Percentiles rank a stretch among this genome's conserved stretches.
phyloP scores from a whole-genome alignment of 2,329 filamentous ascomycete species.

The Epichloe aotearoae region DNA sequence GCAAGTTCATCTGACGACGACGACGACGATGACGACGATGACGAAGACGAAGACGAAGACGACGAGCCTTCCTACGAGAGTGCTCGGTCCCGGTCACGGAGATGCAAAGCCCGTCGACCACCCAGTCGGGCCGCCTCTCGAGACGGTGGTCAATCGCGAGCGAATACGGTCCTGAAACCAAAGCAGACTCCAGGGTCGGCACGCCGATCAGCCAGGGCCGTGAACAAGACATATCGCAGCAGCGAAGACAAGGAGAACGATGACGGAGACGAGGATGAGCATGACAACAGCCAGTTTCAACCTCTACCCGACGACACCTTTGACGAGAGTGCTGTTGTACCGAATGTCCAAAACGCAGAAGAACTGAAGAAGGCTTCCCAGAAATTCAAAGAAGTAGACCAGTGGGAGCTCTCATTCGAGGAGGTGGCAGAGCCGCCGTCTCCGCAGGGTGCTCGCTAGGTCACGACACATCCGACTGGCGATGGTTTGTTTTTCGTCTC shows the following conservation, averaged over 20 bases:
- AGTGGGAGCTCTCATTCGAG: slow-evolving; percentile 56
- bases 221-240: slow-evolving; percentile 35
- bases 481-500: neutral
- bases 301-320: slow-evolving; percentile 34
- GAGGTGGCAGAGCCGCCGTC: slow-evolving; percentile 45
- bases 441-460: slow-evolving; percentile 34
- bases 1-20: slow-evolving; percentile 31
- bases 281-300: slow-evolving; percentile 26
- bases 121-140: slow-evolving; percentile 14
- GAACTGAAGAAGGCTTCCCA: slow-evolving; percentile 45
- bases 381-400: slow-evolving; percentile 58
- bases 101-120: slow-evolving; percentile 19
- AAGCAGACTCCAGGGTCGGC: slow-evolving; percentile 11
- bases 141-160: neutral
- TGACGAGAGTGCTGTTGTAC: slow-evolving; percentile 17
- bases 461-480: neutral
- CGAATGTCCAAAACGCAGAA: slow-evolving; percentile 26
- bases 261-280: slow-evolving; percentile 18
- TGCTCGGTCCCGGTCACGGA: slow-evolving; percentile 16
- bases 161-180: slow-evolving; percentile 11
- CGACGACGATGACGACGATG: slow-evolving; percentile 35
- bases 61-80: slow-evolving; percentile 41
- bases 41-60: slow-evolving; percentile 29
- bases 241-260: slow-evolving; percentile 48
- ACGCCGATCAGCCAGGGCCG: slow-evolving; percentile 13